Base-by-base conservation (phyloP, 2,329 filamentous ascomycete species). In the Botrytis fragariae region DNA sequence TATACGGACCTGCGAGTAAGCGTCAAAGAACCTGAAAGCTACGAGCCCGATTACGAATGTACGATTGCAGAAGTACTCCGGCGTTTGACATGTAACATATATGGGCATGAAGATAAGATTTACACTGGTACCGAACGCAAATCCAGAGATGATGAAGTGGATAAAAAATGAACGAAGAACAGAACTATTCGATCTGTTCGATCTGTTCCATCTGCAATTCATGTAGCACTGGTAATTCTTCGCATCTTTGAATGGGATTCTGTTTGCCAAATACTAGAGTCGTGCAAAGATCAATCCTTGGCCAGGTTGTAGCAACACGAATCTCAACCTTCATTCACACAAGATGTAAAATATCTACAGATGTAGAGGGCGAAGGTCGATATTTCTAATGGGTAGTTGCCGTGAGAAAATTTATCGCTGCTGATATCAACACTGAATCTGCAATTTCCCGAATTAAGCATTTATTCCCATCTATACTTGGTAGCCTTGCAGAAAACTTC, bases 1-100 rank as follows among this genome's bases (percentile, higher is more conserved):
- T 39, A 37, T 51, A 54, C 37, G 35, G 35, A 68, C 64, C 64
- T 42, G 64, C 64, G 64, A 68, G 45, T n/a, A 54, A 57, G 22
- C 32, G 16, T 54, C 64, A 7, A 68, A 42, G 35, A 68, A 54
- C n/a, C 35, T 25, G 45, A 54, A 54, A 29, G 35, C 35, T 42
- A 48, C 64, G 45, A 29, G 48, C 45, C 64, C 48, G 16, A 57
- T 68, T 29, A 39, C 45, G 64, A 57, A 54, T 54, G 45, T 39
- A 68, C 64, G 64, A 68, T 54, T 57, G 64, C 51, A 68, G 16
- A 29, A 37, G 39, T 29, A 42, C 48, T 22, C 20, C 37, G 64
- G 9, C 45, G 45, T 29, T 63, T 68, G 45, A 42, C 3, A 18
- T 68, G 64, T 68, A 68, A 68, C 25, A 68, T 68, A 39, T 54